Evolutionary conservation across 345 rosid genomes (phyloP), one percentile per base, ranked within the genome.

Genomic region (Boechera stricta): DNA sequence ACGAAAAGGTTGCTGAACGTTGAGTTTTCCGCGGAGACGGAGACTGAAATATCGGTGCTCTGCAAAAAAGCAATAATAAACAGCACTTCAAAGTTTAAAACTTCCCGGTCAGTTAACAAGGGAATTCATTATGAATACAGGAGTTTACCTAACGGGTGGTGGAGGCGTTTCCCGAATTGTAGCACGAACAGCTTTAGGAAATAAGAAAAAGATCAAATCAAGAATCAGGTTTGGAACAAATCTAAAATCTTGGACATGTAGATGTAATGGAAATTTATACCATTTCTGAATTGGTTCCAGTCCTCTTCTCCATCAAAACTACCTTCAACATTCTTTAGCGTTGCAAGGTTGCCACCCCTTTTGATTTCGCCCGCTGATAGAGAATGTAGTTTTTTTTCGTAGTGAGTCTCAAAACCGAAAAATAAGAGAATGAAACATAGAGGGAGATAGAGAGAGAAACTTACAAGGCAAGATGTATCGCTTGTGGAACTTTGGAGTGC

Each of bases 401-500:
- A 58, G 48, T 49, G 16, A 49, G 64, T 31, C 15, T 12, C 35
- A 12, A 67, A 45, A 70, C 42, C 18, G 39, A 60, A 31, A 61
- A 21, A 39, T 6, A 45, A 24, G 57, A 29, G 64, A 39, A 38
- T 16, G 11, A 65, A 74, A 29, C 0, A 53, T 33, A 24, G 54
- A 44, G 13, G 15, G 29, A 18, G 9, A 16, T 6, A 16, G 6
- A 28, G 4, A 56, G 7, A 39, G 24, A 33, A 2, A 61, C 48
- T 79, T 83, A 79, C 98, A 97, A 64, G 97, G 98, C 81, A 92
- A 86, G 66, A 91, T 85, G 86, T 91, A 94, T 4, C 92, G 87
- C 73, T 91, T 94, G 77, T 87, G 93, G 83, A 80, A 94, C 80
- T 88, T 90, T n/a, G 98, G 97, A 38, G 95, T 91, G 64, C 88